Conservation (phyloP, 306 rosid genomes). For the Luffa aegyptiaca region DNA sequence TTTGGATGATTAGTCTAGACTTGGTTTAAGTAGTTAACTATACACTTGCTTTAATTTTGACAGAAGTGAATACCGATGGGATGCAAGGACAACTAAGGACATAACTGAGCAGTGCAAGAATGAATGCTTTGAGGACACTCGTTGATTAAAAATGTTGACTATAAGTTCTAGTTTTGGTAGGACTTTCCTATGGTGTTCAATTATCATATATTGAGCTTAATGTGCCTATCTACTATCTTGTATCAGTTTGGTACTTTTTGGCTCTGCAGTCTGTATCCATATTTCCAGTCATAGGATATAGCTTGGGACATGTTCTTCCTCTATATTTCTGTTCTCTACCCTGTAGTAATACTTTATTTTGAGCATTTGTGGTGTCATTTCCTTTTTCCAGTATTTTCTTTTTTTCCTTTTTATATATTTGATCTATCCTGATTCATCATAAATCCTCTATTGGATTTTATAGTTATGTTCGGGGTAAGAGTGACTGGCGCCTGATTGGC, state of each 20-base stretch:
- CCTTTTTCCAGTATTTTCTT: conserved; percentile 4
- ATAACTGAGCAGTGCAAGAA: conserved; percentile 12
- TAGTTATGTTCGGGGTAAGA: conserved; percentile 64
- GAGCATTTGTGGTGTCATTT: background rate
- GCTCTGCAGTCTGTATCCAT: conserved; percentile 28
- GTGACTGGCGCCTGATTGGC: conserved; percentile 53
- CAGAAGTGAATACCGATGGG: conserved; percentile 8
- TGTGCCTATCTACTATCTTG: conserved; percentile 9
- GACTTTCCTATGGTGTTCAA: conserved; percentile 33
- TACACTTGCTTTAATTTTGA: background rate
- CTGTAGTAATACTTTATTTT: conserved; percentile 1
- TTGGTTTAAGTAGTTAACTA: background rate
- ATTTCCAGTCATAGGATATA: conserved; percentile 4
- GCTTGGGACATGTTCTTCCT: background rate
- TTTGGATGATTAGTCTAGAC: background rate
- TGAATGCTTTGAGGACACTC: conserved; percentile 33
- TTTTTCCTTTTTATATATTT: conserved; percentile 4
- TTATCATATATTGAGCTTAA: conserved; percentile 28
- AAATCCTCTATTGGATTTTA: conserved; percentile 71
- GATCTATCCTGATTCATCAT: conserved; percentile 27
- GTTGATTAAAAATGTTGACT: conserved; percentile 34
- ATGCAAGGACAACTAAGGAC: conserved; percentile 15
- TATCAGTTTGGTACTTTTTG: conserved; percentile 17
- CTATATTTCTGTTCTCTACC: background rate
- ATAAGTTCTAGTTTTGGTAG: conserved; percentile 52